These are phyloP conservation scores for Claviceps purpurea DNA, from an alignment of 2,329 filamentous ascomycete genomes.

Conservation along the genomic window DNA sequence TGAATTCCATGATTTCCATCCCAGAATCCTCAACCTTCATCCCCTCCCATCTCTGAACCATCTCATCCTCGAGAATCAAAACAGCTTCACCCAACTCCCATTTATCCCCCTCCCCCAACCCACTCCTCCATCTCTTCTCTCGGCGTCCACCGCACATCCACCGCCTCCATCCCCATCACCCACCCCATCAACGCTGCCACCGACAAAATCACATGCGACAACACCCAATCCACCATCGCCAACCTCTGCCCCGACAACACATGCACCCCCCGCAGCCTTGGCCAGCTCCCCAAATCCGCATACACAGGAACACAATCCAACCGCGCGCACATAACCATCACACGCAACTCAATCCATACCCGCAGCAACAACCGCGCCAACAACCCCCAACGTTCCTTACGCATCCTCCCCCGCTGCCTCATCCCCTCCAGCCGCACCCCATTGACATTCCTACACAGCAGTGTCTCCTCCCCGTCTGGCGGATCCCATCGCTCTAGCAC, in stretches of 20 bases:
- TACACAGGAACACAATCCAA: conserved; percentile 20
- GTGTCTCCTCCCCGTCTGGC: conserved; percentile 27
- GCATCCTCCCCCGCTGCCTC: not conserved
- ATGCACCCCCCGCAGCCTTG: conserved; percentile 2
- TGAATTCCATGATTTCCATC: no score
- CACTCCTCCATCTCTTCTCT: not conserved
- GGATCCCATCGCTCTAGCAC: conserved; percentile 35
- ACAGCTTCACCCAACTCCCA: not conserved
- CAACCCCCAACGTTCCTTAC: not conserved
- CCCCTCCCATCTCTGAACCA: not conserved
- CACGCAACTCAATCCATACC: conserved; percentile 16
- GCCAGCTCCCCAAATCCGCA: conserved; percentile 5
- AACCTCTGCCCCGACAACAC: not conserved
- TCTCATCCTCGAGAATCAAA: no score
- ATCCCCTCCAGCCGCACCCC: conserved; percentile 21
- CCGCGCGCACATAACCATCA: conserved; percentile 15
- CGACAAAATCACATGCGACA: conserved; percentile 6
- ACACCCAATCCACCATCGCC: conserved; percentile 4
- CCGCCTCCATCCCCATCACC: conserved; percentile 5
- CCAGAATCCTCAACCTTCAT: not conserved
- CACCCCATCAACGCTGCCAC: conserved; percentile 6
- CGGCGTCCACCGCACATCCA: conserved; percentile 6
- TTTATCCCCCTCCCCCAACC: not conserved
- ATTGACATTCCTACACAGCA: conserved; percentile 38
- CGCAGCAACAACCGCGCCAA: conserved; percentile 11